Conservation (phyloP, 2,329 filamentous ascomycete species). For the Sporothrix phasma region DNA sequence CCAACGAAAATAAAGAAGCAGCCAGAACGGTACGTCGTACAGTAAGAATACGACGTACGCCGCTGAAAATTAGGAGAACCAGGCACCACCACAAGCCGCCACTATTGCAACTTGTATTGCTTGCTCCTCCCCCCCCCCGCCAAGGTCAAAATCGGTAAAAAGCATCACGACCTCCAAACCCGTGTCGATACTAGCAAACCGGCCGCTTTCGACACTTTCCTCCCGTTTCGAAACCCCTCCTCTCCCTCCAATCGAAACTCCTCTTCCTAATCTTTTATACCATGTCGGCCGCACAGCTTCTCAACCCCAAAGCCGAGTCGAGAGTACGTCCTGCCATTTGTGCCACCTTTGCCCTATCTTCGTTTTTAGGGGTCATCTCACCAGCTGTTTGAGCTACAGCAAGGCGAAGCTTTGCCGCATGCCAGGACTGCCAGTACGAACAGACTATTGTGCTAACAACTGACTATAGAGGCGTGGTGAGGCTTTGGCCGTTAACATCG, state of each 20-base stretch:
- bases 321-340: constrained; percentile 53
- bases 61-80: constrained; percentile 9
- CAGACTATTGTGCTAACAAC: constrained; percentile 24
- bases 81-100: constrained; percentile 5
- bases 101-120: too few species aligned
- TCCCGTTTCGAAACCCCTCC: neutral
- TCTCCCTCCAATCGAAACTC: neutral
- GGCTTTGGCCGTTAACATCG: constrained; percentile 94
- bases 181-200: neutral
- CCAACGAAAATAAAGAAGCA: constrained; percentile 8
- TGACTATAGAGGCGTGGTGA: constrained; percentile 74
- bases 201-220: neutral
- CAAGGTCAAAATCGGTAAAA: constrained; percentile 17
- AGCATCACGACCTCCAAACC: constrained; percentile 3
- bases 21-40: constrained; percentile 4
- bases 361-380: neutral
- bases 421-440: constrained; percentile 23
- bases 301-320: constrained; percentile 98
- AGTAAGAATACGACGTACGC: too few species aligned
- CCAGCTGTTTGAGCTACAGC: neutral
- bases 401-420: neutral
- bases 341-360: neutral
- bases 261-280: constrained; percentile 13
- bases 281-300: constrained; percentile 96
- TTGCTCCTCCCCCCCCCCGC: constrained; percentile 12